Percentiles rank a stretch among this genome's conserved stretches.
phyloP scores from a whole-genome alignment of 495 filamentous ascomycete genomes.

The Patellaria atrata region DNA sequence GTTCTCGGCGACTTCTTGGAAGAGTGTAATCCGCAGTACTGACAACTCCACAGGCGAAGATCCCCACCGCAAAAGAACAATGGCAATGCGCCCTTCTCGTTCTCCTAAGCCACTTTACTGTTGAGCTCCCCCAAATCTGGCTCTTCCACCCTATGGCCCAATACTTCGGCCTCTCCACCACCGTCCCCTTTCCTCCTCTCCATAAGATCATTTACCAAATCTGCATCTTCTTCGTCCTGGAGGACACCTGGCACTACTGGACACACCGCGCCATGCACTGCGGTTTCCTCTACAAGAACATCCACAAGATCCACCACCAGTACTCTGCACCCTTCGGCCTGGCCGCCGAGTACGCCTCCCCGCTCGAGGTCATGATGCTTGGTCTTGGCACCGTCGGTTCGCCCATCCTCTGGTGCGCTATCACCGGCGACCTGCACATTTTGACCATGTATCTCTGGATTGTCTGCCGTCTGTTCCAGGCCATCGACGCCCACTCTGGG shows the following conservation, averaged over 20 bases:
- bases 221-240: conserved; percentile 83
- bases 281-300: conserved; percentile 81
- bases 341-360: conserved; percentile 93
- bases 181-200: conserved; percentile 74
- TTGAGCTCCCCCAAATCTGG: conserved; percentile 97
- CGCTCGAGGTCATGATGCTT: conserved; percentile 95
- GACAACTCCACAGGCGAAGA: conserved; percentile 49
- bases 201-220: conserved; percentile 87
- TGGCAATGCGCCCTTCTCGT: conserved; percentile 88
- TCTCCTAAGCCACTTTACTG: conserved; percentile 85
- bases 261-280: conserved; percentile 88
- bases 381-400: conserved; percentile 75
- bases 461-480: conserved; percentile 81
- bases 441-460: conserved; percentile 98
- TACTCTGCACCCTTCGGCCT: conserved; percentile 96
- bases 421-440: conserved; percentile 81
- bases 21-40: conserved; percentile 4
- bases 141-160: conserved; percentile 97
- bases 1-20: conserved; percentile 16
- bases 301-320: conserved; percentile 98
- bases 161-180: conserved; percentile 75
- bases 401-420: conserved; percentile 72
- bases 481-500: conserved; percentile 91
- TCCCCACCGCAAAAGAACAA: conserved; percentile 79
- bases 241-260: conserved; percentile 99